Evolutionary conservation across 2,329 filamentous ascomycete species (phyloP).

Genomic region (Thielaviopsis ethacetica): DNA sequence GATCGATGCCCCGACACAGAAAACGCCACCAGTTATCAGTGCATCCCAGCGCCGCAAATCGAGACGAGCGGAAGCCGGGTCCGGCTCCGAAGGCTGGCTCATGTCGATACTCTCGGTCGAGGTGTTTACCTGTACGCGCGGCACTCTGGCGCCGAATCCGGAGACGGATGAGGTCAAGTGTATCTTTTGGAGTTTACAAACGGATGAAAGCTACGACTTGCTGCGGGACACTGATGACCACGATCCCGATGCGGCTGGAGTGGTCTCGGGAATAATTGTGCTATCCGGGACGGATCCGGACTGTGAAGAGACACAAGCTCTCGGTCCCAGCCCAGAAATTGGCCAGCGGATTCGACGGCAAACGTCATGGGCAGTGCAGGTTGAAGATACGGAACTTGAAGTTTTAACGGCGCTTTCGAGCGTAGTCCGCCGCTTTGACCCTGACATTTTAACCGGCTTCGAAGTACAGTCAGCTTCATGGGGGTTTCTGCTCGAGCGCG

Average conservation of each 20-base stretch:
- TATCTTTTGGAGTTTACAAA: slow-evolving; percentile 80
- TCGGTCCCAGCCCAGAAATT: slow-evolving; percentile 30
- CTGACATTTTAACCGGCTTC: slow-evolving; percentile 85
- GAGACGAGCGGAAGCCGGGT: slow-evolving; percentile 32
- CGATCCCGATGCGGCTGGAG: slow-evolving; percentile 1
- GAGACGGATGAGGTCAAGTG: slow-evolving; percentile 78
- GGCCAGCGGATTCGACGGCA: slow-evolving; percentile 46
- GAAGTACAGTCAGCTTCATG: slow-evolving; percentile 88
- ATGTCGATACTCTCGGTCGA: slow-evolving; percentile 97
- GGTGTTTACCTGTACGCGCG: slow-evolving; percentile 76
- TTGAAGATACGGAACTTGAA: slow-evolving; percentile 68
- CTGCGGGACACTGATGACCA: slow-evolving; percentile 25
- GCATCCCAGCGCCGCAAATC: slow-evolving; percentile 63
- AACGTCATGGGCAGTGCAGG: slow-evolving; percentile 34
- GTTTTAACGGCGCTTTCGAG: slow-evolving; percentile 74
- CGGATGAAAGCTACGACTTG: slow-evolving; percentile 34
- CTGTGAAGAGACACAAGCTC: background rate
- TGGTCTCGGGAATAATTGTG: slow-evolving; percentile 53
- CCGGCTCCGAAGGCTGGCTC: slow-evolving; percentile 73
- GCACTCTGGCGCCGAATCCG: slow-evolving; percentile 68
- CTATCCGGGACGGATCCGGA: slow-evolving; percentile 33
- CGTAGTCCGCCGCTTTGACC: slow-evolving; percentile 69
- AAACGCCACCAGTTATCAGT: slow-evolving; percentile 54
- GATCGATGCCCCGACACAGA: slow-evolving; percentile 77
- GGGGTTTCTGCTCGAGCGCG: slow-evolving; percentile 90